Percentiles rank a stretch among this genome's conserved stretches.
phyloP scores from a whole-genome alignment of 2,329 filamentous ascomycete genomes.

The Colletotrichum sansevieriae region DNA sequence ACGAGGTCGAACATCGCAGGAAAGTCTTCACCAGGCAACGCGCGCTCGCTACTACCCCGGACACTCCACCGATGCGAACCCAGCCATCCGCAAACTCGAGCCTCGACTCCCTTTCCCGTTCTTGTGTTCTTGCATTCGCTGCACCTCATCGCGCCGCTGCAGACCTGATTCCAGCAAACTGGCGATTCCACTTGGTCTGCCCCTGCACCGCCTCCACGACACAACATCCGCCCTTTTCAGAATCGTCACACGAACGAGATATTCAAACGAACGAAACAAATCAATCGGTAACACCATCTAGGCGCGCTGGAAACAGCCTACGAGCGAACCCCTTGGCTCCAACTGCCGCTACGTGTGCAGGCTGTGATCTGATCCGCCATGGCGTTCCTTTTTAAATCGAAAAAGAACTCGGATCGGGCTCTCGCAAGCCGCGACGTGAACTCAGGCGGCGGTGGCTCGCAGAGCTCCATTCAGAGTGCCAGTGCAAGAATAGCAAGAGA shows the following conservation, averaged over 20 bases:
- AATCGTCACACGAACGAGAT: slow-evolving; percentile 17
- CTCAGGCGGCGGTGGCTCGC: slow-evolving; percentile 52
- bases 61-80: slow-evolving; percentile 56
- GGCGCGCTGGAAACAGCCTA: slow-evolving; percentile 43
- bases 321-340: slow-evolving; percentile 36
- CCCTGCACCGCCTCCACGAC: slow-evolving; percentile 27
- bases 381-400: slow-evolving; percentile 87
- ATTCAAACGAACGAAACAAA: slow-evolving; percentile 27
- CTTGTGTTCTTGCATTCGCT: slow-evolving; percentile 45
- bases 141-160: slow-evolving; percentile 35
- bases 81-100: slow-evolving; percentile 60
- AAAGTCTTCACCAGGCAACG: slow-evolving; percentile 46
- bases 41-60: slow-evolving; percentile 44
- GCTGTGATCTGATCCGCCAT: slow-evolving; percentile 64
- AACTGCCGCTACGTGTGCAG: slow-evolving; percentile 51
- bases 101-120: slow-evolving; percentile 49
- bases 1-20: slow-evolving; percentile 52
- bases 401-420: slow-evolving; percentile 78
- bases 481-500: slow-evolving; percentile 56
- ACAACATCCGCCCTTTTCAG: slow-evolving; percentile 12
- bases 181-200: slow-evolving; percentile 24
- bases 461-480: slow-evolving; percentile 61
- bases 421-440: slow-evolving; percentile 68
- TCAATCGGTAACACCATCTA: slow-evolving; percentile 22
- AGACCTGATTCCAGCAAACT: slow-evolving; percentile 31